A percentile compares a stretch with the other conserved stretches of the same genome.
These are phyloP conservation scores for Aspergillus pseudoterreus DNA, from an alignment of 2,329 filamentous ascomycete species.

Conservation along the genomic window DNA sequence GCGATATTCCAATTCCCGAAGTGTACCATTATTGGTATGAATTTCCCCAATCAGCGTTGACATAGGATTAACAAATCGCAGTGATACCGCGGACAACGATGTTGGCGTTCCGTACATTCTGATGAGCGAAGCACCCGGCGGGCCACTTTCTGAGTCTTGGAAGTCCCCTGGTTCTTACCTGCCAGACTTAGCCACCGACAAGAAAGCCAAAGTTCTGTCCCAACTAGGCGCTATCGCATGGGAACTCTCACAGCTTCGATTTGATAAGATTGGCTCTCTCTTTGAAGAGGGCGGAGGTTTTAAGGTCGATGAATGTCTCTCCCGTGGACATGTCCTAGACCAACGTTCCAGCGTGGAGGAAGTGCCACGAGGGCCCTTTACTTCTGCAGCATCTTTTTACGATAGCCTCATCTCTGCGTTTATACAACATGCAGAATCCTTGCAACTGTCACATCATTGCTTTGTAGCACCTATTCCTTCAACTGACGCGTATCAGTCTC, in stretches of 20 bases:
- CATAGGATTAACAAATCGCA: slow-evolving; percentile 1
- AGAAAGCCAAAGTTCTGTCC: slow-evolving; percentile 23
- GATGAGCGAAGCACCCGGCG: slow-evolving; percentile 30
- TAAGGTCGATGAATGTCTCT: slow-evolving; percentile 17
- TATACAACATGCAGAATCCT: slow-evolving; percentile 13
- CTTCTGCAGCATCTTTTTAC: slow-evolving; percentile 16
- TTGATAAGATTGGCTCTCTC: slow-evolving; percentile 27
- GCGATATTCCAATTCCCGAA: slow-evolving; percentile 29
- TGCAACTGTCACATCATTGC: slow-evolving; percentile 15
- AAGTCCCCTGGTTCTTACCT: slow-evolving; percentile 7
- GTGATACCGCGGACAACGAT: slow-evolving; percentile 20
- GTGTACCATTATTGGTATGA: slow-evolving; percentile 25
- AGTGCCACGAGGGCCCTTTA: slow-evolving; percentile 19
- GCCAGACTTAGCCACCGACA: slow-evolving; percentile 5
- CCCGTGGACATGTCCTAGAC: slow-evolving; percentile 17
- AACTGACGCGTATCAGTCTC: slow-evolving; percentile 8
- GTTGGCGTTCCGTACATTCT: slow-evolving; percentile 31
- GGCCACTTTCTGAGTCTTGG: slow-evolving; percentile 23
- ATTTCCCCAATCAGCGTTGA: neutral
- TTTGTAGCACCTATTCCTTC: slow-evolving; percentile 15
- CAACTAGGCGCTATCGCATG: slow-evolving; percentile 22
- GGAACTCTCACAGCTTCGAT: slow-evolving; percentile 23
- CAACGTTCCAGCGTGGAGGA: slow-evolving; percentile 16
- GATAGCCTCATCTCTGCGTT: slow-evolving; percentile 17
- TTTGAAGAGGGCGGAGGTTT: slow-evolving; percentile 22